A percentile compares a stretch with the other conserved stretches of the same genome.
phyloP scores from a whole-genome alignment of 2,329 filamentous ascomycete genomes.

The Hypoxylon sp. region DNA sequence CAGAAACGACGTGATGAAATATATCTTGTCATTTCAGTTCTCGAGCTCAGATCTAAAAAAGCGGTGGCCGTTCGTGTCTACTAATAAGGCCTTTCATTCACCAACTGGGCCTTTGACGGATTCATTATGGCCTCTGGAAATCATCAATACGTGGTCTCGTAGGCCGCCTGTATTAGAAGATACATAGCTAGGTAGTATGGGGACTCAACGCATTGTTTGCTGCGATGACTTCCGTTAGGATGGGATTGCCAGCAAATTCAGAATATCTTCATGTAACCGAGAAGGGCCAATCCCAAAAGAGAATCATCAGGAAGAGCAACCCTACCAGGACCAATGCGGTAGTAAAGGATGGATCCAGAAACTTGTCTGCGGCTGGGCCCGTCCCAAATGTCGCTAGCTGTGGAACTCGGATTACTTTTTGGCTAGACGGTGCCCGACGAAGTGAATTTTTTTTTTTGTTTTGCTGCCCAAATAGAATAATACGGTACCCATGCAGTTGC shows the following conservation, averaged over 20 bases:
- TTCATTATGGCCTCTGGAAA: constrained; percentile 23
- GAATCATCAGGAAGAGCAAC: constrained; percentile 30
- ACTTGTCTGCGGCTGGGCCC: constrained; percentile 46
- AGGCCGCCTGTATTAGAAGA: constrained; percentile 34
- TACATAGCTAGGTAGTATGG: constrained; percentile 40
- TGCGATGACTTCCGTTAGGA: constrained; percentile 25
- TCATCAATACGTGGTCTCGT: constrained; percentile 42
- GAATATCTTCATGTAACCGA: constrained; percentile 27
- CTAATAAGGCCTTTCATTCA: constrained; percentile 40
- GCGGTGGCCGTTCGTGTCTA: constrained; percentile 33
- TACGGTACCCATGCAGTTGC: constrained; percentile 36
- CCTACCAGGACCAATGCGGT: constrained; percentile 40
- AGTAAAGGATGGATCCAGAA: constrained; percentile 41
- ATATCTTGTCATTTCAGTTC: constrained; percentile 21
- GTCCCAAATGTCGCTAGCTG: constrained; percentile 39
- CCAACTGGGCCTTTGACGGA: constrained; percentile 19
- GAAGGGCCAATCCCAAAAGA: constrained; percentile 37
- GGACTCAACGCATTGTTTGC: constrained; percentile 32
- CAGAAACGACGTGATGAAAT: constrained; percentile 1
- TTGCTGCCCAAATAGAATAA: constrained; percentile 46
- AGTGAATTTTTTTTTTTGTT: constrained; percentile 32
- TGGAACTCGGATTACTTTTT: constrained; percentile 38
- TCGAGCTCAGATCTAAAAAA: constrained; percentile 16
- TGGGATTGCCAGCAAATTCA: constrained; percentile 32
- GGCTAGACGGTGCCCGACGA: constrained; percentile 39